phyloP scores from a whole-genome alignment of 108 stramenopile genomes.

The Fragilaria radians region DNA sequence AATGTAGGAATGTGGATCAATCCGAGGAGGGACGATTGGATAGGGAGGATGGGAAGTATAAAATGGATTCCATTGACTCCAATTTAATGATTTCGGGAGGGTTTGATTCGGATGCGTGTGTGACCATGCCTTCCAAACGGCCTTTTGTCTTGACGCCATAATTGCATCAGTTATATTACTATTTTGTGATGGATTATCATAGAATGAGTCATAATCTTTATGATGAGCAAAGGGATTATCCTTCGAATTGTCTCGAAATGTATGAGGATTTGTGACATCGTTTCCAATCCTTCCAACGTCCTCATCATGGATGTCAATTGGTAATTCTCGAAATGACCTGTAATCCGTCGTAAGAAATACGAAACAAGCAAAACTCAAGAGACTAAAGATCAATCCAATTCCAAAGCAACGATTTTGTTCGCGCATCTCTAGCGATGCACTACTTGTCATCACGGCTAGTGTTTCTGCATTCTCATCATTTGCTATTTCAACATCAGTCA shows the following conservation, averaged over 20 bases:
- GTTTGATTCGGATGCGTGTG: constrained; percentile 5
- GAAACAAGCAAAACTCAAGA: constrained; percentile 7
- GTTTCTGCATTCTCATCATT: too few species aligned
- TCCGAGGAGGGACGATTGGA: too few species aligned
- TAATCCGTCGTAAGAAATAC: constrained; percentile 20
- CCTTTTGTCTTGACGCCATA: constrained; percentile 1
- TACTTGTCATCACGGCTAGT: constrained; percentile 1
- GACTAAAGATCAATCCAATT: constrained; percentile 10
- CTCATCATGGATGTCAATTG: background rate
- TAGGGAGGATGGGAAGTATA: too few species aligned
- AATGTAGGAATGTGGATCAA: background rate
- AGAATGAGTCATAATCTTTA: background rate
- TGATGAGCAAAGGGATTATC: background rate
- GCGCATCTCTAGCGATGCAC: constrained; percentile 4
- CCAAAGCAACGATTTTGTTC: constrained; percentile 44
- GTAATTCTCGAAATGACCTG: constrained; percentile 8
- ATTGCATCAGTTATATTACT: too few species aligned
- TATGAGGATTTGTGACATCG: constrained; percentile 24
- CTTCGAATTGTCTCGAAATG: background rate
- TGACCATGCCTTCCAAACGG: background rate
- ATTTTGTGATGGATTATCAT: background rate
- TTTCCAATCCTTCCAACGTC: constrained; percentile 30
- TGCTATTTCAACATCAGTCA: too few species aligned
- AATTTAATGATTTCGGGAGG: background rate
- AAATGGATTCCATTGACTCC: background rate